Conservation (phyloP, 2,329 filamentous ascomycete species). For the Botrytis cinerea region DNA sequence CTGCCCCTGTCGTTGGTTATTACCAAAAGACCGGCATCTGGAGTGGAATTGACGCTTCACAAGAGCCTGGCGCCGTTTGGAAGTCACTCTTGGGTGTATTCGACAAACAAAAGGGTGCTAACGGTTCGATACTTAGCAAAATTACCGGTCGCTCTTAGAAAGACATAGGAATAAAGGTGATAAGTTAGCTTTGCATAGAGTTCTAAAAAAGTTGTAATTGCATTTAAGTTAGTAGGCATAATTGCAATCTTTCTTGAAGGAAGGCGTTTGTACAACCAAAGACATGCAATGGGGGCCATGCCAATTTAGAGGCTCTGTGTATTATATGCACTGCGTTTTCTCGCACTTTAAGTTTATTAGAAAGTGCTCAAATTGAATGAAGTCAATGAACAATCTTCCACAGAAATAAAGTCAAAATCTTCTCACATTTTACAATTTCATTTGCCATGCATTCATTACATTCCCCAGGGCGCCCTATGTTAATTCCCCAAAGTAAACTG, state of each 20-base stretch:
- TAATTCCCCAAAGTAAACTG: constrained; percentile 8
- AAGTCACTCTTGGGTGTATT: constrained; percentile 87
- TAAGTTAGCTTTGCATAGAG: constrained; percentile 38
- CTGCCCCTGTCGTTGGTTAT: constrained; percentile 87
- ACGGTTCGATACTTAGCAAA: constrained; percentile 40
- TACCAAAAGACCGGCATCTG: constrained; percentile 98
- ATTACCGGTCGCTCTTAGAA: constrained; percentile 38
- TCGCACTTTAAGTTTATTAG: constrained; percentile 30
- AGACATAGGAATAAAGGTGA: constrained; percentile 7
- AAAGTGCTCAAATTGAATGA: constrained; percentile 21
- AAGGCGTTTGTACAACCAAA: constrained; percentile 38
- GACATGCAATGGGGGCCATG: constrained; percentile 34
- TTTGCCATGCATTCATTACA: constrained; percentile 10
- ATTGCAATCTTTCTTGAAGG: constrained; percentile 31
- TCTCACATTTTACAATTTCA: not conserved
- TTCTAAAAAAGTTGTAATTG: constrained; percentile 34
- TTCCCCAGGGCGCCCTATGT: not conserved
- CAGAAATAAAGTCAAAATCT: not conserved
- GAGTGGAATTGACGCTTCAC: constrained; percentile 91
- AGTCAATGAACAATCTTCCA: not conserved
- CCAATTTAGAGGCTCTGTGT: constrained; percentile 35
- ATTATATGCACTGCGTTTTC: constrained; percentile 34
- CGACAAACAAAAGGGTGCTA: constrained; percentile 53
- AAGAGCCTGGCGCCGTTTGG: constrained; percentile 95
- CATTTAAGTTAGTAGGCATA: constrained; percentile 31